These are phyloP conservation scores for Leccinum pachyderme DNA, from an alignment of 1,284 basidiomycete genomes.

Conservation along the genomic window DNA sequence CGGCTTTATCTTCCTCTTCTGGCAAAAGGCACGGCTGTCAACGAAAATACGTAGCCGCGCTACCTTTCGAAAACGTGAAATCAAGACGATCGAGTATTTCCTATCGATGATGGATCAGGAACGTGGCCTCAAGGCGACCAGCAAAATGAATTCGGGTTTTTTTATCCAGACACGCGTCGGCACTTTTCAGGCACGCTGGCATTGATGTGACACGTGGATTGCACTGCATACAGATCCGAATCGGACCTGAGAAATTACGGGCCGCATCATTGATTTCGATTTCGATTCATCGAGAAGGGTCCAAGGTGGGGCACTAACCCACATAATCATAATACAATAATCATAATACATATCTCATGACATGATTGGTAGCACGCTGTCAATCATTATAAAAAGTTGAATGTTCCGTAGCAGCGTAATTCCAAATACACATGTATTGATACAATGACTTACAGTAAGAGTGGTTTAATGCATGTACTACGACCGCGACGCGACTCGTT, in stretches of 20 bases:
- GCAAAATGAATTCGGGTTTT: background rate
- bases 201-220: background rate
- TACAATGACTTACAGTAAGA: too few relatives aligned
- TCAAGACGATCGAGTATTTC: slow-evolving; percentile 91
- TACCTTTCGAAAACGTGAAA: slow-evolving; percentile 92
- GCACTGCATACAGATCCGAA: background rate
- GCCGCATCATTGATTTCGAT: too few relatives aligned
- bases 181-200: background rate
- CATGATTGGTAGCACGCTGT: too few relatives aligned
- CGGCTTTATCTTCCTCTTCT: slow-evolving; percentile 80
- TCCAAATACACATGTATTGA: too few relatives aligned
- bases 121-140: background rate
- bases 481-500: slow-evolving; percentile 27
- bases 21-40: slow-evolving; percentile 82
- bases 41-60: slow-evolving; percentile 49
- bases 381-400: too few relatives aligned
- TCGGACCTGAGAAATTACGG: too few relatives aligned
- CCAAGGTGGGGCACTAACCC: too few relatives aligned
- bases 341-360: too few relatives aligned
- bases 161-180: background rate
- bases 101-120: background rate
- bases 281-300: too few relatives aligned
- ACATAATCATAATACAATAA: too few relatives aligned
- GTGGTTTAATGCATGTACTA: too few relatives aligned
- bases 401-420: too few relatives aligned